Base-by-base conservation (phyloP, 1,284 basidiomycete species). In the Mycosarcoma maydis region DNA sequence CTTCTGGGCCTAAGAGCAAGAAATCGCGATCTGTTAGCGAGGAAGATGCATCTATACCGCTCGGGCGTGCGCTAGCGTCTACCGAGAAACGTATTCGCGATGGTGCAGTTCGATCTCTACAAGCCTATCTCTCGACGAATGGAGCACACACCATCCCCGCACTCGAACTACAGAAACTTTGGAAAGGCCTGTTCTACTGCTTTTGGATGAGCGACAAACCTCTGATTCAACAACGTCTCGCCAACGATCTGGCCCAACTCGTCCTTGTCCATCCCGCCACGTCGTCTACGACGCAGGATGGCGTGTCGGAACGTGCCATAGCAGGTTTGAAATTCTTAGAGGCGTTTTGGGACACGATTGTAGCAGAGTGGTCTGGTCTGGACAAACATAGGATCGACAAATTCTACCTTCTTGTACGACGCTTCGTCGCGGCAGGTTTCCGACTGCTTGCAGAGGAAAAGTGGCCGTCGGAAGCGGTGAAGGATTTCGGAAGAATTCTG, bases 131-230 rank as follows among this genome's bases (percentile, higher is more conserved):
- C 2, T 56, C 75, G 26, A 33, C 65, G 14, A 56, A 64, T 34
- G 72, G 76, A 50, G 54, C 76, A n/a, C 52, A 75, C 24, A 56
- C 46, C 74, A 72, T 94, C 37, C 83, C 87, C 17, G 87, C 88
- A 52, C 53, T 84, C 23, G 95, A 98, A 80, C 90, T 97, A 88
- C 86, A 88, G 59, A 96, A 94, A 83, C 83, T 98, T 32, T 98
- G 95, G 95, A 97, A 98, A 82, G 95, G 94, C 0, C 87, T 98
- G 47, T 98, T 96, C 83, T 98, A 97, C 83, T 97, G 80, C 54
- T 98, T 95, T 83, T 98, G 94, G 94, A 98, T 98, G 94, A 97
- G 93, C 3, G 95, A 98, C 84, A 98, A 98, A 82, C 94, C 95
- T 6, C 86, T 95, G 3, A 90, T 98, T 5, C 95, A 98, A 81